phyloP scores from a whole-genome alignment of 2,329 filamentous ascomycete genomes.

The Dothideomycetes sp. region DNA sequence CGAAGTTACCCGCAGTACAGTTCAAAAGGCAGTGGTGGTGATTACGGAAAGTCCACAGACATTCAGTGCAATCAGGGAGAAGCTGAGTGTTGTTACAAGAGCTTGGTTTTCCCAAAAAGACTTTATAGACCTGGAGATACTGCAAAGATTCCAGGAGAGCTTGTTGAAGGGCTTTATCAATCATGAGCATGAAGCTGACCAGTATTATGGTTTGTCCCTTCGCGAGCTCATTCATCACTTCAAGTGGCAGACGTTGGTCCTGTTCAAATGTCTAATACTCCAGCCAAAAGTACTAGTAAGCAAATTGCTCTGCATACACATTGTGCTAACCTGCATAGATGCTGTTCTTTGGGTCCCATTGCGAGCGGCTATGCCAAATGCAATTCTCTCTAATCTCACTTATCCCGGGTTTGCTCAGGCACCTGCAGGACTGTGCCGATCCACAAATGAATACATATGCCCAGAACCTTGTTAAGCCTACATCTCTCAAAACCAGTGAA shows the following conservation, averaged over 20 bases:
- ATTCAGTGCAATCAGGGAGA: slow-evolving; percentile 83
- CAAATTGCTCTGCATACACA: neutral
- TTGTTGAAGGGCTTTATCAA: slow-evolving; percentile 48
- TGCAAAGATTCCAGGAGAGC: slow-evolving; percentile 84
- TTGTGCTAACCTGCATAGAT: slow-evolving; percentile 48
- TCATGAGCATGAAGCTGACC: slow-evolving; percentile 66
- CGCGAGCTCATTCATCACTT: slow-evolving; percentile 90
- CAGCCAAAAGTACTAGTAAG: slow-evolving; percentile 68
- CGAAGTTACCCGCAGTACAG: slow-evolving; percentile 92
- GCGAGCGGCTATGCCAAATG: slow-evolving; percentile 93
- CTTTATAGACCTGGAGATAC: slow-evolving; percentile 83
- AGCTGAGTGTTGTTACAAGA: slow-evolving; percentile 78
- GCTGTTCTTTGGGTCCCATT: slow-evolving; percentile 96
- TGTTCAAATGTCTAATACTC: slow-evolving; percentile 86
- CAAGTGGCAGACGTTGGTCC: slow-evolving; percentile 83
- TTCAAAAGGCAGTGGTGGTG: slow-evolving; percentile 95
- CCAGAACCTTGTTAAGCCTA: slow-evolving; percentile 61
- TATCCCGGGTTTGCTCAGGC: slow-evolving; percentile 83
- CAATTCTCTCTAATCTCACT: slow-evolving; percentile 94
- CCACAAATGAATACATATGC: slow-evolving; percentile 83
- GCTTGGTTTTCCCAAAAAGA: slow-evolving; percentile 95
- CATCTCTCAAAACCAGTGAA: slow-evolving; percentile 83
- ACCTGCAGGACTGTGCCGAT: slow-evolving; percentile 88
- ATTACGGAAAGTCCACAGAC: slow-evolving; percentile 83
- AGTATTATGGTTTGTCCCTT: slow-evolving; percentile 76